Conservation (phyloP, 2,329 filamentous ascomycete species). For the Verticillium isaacii region DNA sequence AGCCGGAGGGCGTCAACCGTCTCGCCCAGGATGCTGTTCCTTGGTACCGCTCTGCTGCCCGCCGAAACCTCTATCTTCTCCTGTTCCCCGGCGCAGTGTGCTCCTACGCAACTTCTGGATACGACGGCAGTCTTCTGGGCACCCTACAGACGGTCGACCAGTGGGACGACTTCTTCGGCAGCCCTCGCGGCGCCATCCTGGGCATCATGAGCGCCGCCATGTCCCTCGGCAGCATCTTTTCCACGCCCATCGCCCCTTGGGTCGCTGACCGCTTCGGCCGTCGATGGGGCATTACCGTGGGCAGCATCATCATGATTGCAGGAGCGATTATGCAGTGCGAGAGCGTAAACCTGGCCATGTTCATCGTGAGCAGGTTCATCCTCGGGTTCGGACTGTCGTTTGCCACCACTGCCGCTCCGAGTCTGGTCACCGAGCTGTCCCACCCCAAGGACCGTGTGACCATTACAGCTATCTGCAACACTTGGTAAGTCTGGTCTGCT, state of each 20-base stretch:
- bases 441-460: conserved; percentile 49
- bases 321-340: conserved; percentile 25
- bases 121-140: conserved; percentile 47
- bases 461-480: conserved; percentile 49
- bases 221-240: conserved; percentile 39
- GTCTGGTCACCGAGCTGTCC: conserved; percentile 45
- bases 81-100: conserved; percentile 28
- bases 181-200: conserved; percentile 23
- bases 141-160: conserved; percentile 35
- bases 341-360: conserved; percentile 33
- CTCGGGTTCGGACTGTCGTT: conserved; percentile 50
- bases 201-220: conserved; percentile 35
- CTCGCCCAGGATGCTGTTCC: conserved; percentile 17
- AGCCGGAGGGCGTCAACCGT: conserved; percentile 20
- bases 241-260: conserved; percentile 22
- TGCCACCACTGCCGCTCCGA: conserved; percentile 44
- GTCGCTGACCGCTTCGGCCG: conserved; percentile 25
- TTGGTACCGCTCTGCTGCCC: conserved; percentile 25
- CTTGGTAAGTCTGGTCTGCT: conserved; percentile 5
- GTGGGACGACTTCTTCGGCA: conserved; percentile 34
- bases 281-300: conserved; percentile 23
- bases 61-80: conserved; percentile 23
- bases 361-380: conserved; percentile 46
- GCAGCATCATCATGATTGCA: conserved; percentile 23
- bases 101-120: conserved; percentile 38